These are phyloP conservation scores for Cadophora luteo-olivacea DNA, from an alignment of 2,329 filamentous ascomycete genomes.

Conservation along the genomic window DNA sequence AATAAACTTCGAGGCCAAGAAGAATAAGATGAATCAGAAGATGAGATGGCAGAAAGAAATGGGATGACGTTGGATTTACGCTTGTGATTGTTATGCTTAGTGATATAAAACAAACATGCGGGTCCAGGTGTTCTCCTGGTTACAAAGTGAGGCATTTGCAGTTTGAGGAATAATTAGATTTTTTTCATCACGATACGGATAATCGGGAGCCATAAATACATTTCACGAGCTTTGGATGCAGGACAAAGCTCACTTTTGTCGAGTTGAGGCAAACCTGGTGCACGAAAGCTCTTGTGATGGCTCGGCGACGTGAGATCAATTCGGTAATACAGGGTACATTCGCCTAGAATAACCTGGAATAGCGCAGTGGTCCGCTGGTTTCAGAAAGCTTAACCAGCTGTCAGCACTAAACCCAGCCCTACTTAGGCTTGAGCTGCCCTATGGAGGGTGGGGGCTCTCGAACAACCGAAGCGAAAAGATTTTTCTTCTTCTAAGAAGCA, in stretches of 20 bases:
- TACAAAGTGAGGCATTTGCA: slow-evolving; percentile 12
- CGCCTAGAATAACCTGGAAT: not conserved
- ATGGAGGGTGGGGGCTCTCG: not conserved
- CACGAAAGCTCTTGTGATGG: not conserved
- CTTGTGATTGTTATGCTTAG: not conserved
- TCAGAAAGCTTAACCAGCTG: not conserved
- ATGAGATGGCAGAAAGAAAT: slow-evolving; percentile 1
- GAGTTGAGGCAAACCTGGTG: not conserved
- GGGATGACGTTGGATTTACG: slow-evolving; percentile 5
- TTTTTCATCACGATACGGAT: not conserved
- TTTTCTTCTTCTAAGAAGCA: not conserved
- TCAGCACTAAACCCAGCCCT: not conserved
- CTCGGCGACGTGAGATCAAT: not conserved
- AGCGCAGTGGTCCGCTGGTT: not conserved
- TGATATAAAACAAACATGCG: slow-evolving; percentile 2
- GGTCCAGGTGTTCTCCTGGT: slow-evolving; percentile 15
- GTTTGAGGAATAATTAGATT: slow-evolving; percentile 16
- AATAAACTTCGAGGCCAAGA: not conserved
- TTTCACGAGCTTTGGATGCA: not conserved
- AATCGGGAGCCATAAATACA: not conserved
- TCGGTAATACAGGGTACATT: not conserved
- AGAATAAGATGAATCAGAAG: not conserved
- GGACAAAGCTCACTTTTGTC: not conserved
- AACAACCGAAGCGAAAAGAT: not conserved
- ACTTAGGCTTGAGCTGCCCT: not conserved